phyloP scores from a whole-genome alignment of 129 eudicot genomes.

The Chrysanthemum lavandulifolium region DNA sequence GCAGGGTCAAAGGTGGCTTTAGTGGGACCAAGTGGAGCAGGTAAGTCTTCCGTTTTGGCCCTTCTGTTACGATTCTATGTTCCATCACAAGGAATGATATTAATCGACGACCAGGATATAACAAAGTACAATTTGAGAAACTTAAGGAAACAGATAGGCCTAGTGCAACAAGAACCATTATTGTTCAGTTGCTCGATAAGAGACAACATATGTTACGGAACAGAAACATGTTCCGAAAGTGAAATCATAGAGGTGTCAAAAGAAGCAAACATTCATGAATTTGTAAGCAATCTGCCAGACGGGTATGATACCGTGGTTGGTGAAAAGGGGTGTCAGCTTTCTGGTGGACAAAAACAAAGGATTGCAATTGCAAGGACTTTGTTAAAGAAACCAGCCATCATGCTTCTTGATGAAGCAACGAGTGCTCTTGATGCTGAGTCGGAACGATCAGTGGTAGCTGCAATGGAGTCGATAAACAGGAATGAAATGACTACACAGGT shows the following conservation, averaged over 20 bases:
- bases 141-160: constrained; percentile 61
- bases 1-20: constrained; percentile 73
- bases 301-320: constrained; percentile 77
- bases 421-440: constrained; percentile 91
- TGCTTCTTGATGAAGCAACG: constrained; percentile 84
- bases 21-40: constrained; percentile 86
- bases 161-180: constrained; percentile 80
- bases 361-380: constrained; percentile 74
- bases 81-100: constrained; percentile 42
- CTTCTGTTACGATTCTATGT: constrained; percentile 67
- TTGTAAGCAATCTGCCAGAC: constrained; percentile 66
- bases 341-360: constrained; percentile 86
- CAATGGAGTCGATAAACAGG: constrained; percentile 52
- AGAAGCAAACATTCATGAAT: constrained; percentile 72
- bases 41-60: constrained; percentile 74
- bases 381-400: constrained; percentile 66
- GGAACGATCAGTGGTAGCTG: constrained; percentile 59
- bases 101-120: constrained; percentile 55
- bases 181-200: constrained; percentile 75
- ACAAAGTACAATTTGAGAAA: constrained; percentile 57
- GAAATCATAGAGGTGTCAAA: constrained; percentile 66
- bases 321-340: constrained; percentile 84
- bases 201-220: constrained; percentile 71
- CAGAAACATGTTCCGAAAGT: constrained; percentile 53
- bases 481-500: constrained; percentile 46